Conservation (phyloP, 495 filamentous ascomycete genomes). For the Penicillium riverlandense region DNA sequence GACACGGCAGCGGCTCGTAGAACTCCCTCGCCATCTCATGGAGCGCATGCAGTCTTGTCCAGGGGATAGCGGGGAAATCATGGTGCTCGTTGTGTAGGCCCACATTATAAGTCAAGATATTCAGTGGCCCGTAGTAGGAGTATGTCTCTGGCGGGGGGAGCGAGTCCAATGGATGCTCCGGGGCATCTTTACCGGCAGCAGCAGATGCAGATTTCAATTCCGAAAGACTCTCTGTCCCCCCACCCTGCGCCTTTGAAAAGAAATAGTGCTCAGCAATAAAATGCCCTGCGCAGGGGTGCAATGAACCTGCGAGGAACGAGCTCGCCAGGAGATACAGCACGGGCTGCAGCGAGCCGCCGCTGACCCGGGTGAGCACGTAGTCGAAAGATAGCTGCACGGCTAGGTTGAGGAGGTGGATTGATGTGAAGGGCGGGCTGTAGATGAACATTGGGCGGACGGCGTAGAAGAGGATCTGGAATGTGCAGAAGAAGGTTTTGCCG, state of each 20-base stretch:
- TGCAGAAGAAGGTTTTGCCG: conserved; percentile 98
- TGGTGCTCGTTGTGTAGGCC: conserved; percentile 98
- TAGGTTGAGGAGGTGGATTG: conserved; percentile 77
- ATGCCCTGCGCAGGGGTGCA: conserved; percentile 94
- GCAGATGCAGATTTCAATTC: conserved; percentile 21
- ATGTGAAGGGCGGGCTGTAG: conserved; percentile 81
- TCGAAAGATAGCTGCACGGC: conserved; percentile 73
- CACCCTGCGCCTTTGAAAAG: conserved; percentile 60
- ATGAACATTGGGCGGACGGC: conserved; percentile 96
- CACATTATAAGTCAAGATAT: conserved; percentile 92
- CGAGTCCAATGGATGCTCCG: conserved; percentile 30
- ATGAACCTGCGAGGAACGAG: conserved; percentile 85
- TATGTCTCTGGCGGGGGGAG: conserved; percentile 85
- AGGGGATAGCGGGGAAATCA: conserved; percentile 95
- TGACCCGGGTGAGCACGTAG: conserved; percentile 50
- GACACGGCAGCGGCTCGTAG: conserved; percentile 79
- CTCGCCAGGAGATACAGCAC: conserved; percentile 76
- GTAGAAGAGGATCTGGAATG: conserved; percentile 99
- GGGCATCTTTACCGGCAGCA: conserved; percentile 5
- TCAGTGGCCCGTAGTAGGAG: conserved; percentile 92
- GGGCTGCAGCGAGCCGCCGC: conserved; percentile 46
- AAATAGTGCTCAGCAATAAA: conserved; percentile 99
- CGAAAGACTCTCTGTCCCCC: conserved; percentile 49
- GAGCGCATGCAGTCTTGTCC: conserved; percentile 73
- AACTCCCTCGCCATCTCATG: conserved; percentile 84